phyloP scores from a whole-genome alignment of 768 basidiomycete genomes.

The Mycena floridula region DNA sequence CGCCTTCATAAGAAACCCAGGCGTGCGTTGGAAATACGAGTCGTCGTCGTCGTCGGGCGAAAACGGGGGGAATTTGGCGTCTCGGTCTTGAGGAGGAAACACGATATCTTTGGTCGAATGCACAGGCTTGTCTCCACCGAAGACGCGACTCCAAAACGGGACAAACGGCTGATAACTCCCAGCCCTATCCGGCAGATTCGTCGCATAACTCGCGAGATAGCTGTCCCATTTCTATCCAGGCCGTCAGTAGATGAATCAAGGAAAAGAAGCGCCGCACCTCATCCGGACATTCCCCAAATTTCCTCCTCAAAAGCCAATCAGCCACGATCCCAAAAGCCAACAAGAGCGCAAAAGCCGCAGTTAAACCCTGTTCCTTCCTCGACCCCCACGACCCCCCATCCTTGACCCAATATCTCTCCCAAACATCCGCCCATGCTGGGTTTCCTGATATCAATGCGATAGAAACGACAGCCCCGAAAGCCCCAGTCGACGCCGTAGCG shows the following conservation, averaged over 20 bases:
- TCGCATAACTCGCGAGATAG: slow-evolving; percentile 54
- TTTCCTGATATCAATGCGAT: slow-evolving; percentile 48
- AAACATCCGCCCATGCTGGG: slow-evolving; percentile 52
- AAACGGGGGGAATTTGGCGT: slow-evolving; percentile 9
- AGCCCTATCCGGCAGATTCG: slow-evolving; percentile 51
- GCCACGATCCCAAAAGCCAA: slow-evolving; percentile 35
- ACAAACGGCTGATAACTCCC: slow-evolving; percentile 51
- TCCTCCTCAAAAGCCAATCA: slow-evolving; percentile 51
- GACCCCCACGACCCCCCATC: slow-evolving; percentile 49
- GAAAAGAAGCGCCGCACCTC: slow-evolving; percentile 34
- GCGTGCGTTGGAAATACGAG: slow-evolving; percentile 11
- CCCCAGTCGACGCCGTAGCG: slow-evolving; percentile 45
- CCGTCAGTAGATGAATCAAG: background rate
- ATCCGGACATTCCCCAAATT: slow-evolving; percentile 64
- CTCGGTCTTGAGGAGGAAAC: slow-evolving; percentile 19
- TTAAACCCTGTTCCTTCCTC: slow-evolving; percentile 49
- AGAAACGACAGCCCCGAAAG: slow-evolving; percentile 48
- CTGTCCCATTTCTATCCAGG: slow-evolving; percentile 56
- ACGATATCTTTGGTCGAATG: slow-evolving; percentile 18
- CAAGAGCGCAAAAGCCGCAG: slow-evolving; percentile 50
- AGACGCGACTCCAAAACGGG: slow-evolving; percentile 48
- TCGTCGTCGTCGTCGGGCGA: slow-evolving; percentile 10
- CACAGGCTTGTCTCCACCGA: slow-evolving; percentile 15
- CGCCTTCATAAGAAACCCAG: slow-evolving; percentile 2
- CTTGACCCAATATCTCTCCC: slow-evolving; percentile 54